Conservation (phyloP, 768 basidiomycete genomes). For the Artomyces pyxidatus region DNA sequence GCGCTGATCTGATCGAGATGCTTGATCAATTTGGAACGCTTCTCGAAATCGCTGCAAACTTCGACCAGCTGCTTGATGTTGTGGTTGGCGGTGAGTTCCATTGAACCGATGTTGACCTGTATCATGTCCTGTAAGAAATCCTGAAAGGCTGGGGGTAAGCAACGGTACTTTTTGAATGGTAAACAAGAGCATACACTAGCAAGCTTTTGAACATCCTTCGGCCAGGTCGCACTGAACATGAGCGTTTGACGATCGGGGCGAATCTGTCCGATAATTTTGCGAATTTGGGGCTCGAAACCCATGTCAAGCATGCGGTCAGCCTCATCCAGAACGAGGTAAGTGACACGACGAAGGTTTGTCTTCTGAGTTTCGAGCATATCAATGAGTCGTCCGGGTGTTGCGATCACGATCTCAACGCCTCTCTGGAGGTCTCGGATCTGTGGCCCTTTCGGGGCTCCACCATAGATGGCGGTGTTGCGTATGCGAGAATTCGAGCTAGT, state of each 20-base stretch:
- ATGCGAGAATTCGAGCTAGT: slow-evolving; percentile 88
- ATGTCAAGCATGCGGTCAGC: slow-evolving; percentile 99
- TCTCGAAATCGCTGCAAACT: slow-evolving; percentile 96
- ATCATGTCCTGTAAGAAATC: slow-evolving; percentile 96
- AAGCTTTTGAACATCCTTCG: slow-evolving; percentile 97
- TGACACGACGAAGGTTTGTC: slow-evolving; percentile 92
- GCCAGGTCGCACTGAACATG: slow-evolving; percentile 99
- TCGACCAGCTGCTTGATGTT: slow-evolving; percentile 95
- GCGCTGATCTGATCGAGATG: slow-evolving; percentile 94
- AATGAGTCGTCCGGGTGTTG: slow-evolving; percentile 99
- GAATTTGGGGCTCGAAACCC: slow-evolving; percentile 99
- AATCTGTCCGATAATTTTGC: slow-evolving; percentile 96
- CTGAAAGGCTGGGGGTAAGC: slow-evolving; percentile 26
- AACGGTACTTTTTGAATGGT: neutral
- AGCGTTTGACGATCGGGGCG: slow-evolving; percentile 97
- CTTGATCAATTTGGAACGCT: slow-evolving; percentile 91
- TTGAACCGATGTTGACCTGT: slow-evolving; percentile 97
- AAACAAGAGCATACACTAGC: slow-evolving; percentile 54
- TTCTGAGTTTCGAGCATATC: slow-evolving; percentile 98
- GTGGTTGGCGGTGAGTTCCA: slow-evolving; percentile 97
- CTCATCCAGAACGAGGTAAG: slow-evolving; percentile 98
- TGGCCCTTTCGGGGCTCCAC: slow-evolving; percentile 96
- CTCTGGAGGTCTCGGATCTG: slow-evolving; percentile 97
- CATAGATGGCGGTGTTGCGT: slow-evolving; percentile 97
- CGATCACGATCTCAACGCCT: slow-evolving; percentile 96